Conservation (phyloP, 768 basidiomycete species). For the Vararia minispora region DNA sequence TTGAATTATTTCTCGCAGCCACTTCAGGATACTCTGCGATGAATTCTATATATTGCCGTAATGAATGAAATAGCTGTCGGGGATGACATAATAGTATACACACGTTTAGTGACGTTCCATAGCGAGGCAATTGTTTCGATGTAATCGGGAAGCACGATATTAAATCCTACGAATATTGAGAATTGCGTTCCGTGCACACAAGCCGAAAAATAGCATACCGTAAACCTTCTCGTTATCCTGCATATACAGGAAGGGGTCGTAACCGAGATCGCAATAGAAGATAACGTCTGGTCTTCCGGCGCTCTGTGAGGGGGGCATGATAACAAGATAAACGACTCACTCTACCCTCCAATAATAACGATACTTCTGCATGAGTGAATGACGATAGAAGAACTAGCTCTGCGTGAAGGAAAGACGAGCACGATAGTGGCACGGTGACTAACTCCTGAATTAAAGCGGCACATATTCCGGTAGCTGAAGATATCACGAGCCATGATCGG, state of each 20-base stretch:
- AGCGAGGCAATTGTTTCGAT: conserved; percentile 70
- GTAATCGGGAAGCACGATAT: conserved; percentile 70
- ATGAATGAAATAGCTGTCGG: not conserved
- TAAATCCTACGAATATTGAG: conserved; percentile 69
- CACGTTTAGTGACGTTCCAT: conserved; percentile 67
- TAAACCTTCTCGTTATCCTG: conserved; percentile 74
- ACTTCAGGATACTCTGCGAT: conserved; percentile 49
- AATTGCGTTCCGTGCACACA: too few relatives aligned
- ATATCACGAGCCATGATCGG: too few relatives aligned
- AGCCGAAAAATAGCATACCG: conserved; percentile 38
- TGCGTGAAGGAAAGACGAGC: too few relatives aligned
- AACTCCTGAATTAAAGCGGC: conserved; percentile 39
- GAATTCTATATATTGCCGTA: too few relatives aligned
- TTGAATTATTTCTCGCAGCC: conserved; percentile 51
- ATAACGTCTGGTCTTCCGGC: conserved; percentile 58
- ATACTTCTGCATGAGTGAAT: conserved; percentile 63
- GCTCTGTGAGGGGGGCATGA: not conserved
- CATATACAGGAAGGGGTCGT: conserved; percentile 66
- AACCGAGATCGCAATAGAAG: conserved; percentile 68
- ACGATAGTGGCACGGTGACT: conserved; percentile 9
- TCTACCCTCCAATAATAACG: conserved; percentile 90
- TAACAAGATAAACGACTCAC: conserved; percentile 31
- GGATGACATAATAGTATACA: too few relatives aligned
- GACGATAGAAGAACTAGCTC: conserved; percentile 86
- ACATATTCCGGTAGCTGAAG: conserved; percentile 37